Conservation (phyloP, 306 rosid species). For the Acmispon strigosus region DNA sequence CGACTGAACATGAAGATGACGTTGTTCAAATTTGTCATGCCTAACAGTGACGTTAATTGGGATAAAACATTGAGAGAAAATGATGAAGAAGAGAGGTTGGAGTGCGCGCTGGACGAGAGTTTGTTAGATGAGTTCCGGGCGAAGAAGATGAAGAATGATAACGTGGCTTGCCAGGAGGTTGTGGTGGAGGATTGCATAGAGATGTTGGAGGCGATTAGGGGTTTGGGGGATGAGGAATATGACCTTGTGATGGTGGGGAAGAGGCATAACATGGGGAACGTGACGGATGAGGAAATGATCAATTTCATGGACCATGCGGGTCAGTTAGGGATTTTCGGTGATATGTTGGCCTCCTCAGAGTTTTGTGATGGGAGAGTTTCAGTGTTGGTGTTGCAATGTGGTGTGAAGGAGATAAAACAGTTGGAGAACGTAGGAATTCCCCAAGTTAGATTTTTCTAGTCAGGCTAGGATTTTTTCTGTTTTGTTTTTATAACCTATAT, state of each 20-base stretch:
- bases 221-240: not conserved
- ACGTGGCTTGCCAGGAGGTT: constrained; percentile 14
- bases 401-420: not conserved
- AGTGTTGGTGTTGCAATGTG: constrained; percentile 38
- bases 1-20: constrained; percentile 10
- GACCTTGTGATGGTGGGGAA: constrained; percentile 48
- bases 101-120: constrained; percentile 27
- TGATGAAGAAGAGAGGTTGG: not conserved
- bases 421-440: not conserved
- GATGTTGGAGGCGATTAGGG: constrained; percentile 15
- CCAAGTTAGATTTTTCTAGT: not conserved
- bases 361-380: constrained; percentile 32
- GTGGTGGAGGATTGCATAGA: constrained; percentile 29
- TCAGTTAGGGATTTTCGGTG: constrained; percentile 41
- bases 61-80: not conserved
- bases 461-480: not conserved
- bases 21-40: constrained; percentile 4
- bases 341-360: constrained; percentile 42
- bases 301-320: constrained; percentile 38
- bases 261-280: not conserved
- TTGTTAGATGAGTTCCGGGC: constrained; percentile 40
- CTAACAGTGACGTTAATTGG: not conserved
- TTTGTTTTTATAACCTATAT: not conserved
- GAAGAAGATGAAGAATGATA: not conserved
- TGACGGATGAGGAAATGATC: constrained; percentile 30